phyloP scores from a whole-genome alignment of 768 basidiomycete species.

The Termitomyces sp. region DNA sequence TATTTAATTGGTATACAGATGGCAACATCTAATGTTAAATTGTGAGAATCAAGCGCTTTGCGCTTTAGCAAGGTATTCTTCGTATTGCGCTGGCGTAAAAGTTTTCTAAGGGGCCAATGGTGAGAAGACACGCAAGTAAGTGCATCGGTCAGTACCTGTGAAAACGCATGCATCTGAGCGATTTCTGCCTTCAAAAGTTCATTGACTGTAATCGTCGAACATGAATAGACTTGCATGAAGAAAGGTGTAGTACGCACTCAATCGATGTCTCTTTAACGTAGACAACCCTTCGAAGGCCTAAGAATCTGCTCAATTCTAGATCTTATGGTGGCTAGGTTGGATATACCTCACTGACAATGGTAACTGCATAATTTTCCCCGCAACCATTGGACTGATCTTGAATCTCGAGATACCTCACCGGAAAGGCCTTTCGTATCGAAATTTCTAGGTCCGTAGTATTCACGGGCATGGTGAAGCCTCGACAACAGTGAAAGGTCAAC shows the following conservation, averaged over 20 bases:
- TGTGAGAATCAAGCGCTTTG: background rate
- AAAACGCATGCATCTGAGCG: slow-evolving; percentile 81
- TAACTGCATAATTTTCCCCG: slow-evolving; percentile 69
- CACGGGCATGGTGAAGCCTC: slow-evolving; percentile 50
- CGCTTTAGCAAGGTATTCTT: slow-evolving; percentile 23
- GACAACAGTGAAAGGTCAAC: background rate
- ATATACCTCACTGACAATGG: slow-evolving; percentile 72
- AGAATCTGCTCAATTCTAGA: background rate
- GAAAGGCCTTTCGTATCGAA: slow-evolving; percentile 58
- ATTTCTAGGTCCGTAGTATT: slow-evolving; percentile 49
- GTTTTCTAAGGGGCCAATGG: slow-evolving; percentile 50
- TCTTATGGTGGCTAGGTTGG: background rate
- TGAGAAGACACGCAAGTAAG: background rate
- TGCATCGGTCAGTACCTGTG: slow-evolving; percentile 52
- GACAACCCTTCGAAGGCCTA: slow-evolving; percentile 76
- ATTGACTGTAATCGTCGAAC: slow-evolving; percentile 48
- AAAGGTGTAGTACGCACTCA: slow-evolving; percentile 37
- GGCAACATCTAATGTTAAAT: background rate
- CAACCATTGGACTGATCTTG: slow-evolving; percentile 77
- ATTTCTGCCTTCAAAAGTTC: slow-evolving; percentile 71
- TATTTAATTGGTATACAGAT: background rate
- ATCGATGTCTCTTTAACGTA: slow-evolving; percentile 71
- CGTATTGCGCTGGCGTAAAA: slow-evolving; percentile 64
- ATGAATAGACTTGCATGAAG: background rate
- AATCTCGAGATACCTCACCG: slow-evolving; percentile 65